Conservation (phyloP, 805 yeast genomes). For the Ogataea methylovora region DNA sequence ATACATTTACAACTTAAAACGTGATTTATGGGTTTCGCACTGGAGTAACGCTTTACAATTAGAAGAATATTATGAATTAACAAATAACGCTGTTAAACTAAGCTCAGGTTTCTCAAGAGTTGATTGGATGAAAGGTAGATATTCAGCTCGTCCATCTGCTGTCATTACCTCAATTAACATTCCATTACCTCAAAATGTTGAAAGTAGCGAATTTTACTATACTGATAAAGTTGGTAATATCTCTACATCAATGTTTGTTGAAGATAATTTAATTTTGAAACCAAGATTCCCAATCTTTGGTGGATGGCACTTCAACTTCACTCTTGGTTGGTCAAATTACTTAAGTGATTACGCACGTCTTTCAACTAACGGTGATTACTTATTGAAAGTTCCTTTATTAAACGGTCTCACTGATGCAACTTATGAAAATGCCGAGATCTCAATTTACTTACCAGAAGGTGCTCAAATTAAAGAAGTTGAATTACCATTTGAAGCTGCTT, state of each 20-base stretch:
- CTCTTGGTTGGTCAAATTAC: constrained; percentile 83
- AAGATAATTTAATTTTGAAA: constrained; percentile 46
- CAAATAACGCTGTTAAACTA: constrained; percentile 69
- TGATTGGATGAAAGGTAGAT: constrained; percentile 60
- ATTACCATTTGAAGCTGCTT: constrained; percentile 42
- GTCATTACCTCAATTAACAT: constrained; percentile 57
- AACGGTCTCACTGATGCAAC: constrained; percentile 65
- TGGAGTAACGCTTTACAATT: constrained; percentile 64
- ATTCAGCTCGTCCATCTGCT: constrained; percentile 43
- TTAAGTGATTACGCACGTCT: constrained; percentile 46
- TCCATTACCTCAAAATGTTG: constrained; percentile 34
- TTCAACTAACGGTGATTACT: constrained; percentile 36
- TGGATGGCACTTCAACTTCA: constrained; percentile 92
- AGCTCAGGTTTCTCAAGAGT: constrained; percentile 70
- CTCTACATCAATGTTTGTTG: constrained; percentile 53
- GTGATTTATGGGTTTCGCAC: constrained; percentile 88
- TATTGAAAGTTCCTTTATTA: constrained; percentile 62
- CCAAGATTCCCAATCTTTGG: constrained; percentile 96
- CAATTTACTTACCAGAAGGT: constrained; percentile 81
- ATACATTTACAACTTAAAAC: constrained; percentile 48
- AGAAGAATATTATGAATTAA: constrained; percentile 80
- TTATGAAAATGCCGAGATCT: constrained; percentile 51
- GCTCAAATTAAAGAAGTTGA: constrained; percentile 51
- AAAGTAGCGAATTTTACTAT: constrained; percentile 61
- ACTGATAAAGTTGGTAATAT: constrained; percentile 93